A percentile compares a stretch with the other conserved stretches of the same genome.
Conservation (phyloP, 768 basidiomycete species). For the Calocybe gangraenosa region DNA sequence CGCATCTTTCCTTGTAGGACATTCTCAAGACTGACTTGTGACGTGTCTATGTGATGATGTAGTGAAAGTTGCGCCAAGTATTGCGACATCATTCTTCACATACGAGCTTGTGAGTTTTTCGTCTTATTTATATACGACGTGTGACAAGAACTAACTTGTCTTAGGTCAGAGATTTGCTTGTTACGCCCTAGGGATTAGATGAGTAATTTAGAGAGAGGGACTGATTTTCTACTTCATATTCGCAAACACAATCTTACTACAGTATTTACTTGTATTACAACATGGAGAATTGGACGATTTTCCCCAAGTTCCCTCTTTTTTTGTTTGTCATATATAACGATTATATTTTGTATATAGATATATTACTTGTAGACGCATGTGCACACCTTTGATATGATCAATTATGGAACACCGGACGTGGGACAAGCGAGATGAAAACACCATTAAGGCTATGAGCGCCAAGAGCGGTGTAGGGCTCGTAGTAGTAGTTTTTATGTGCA, state of each 20-base stretch:
- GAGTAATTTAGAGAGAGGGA: slow-evolving; percentile 13
- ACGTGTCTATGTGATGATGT: slow-evolving; percentile 10
- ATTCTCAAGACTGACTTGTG: background rate
- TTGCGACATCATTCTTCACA: slow-evolving; percentile 82
- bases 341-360: too few relatives aligned
- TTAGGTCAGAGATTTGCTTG: slow-evolving; percentile 30
- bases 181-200: slow-evolving; percentile 21
- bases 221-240: slow-evolving; percentile 4
- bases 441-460: background rate
- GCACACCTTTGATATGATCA: too few relatives aligned
- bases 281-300: too few relatives aligned
- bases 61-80: slow-evolving; percentile 92
- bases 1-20: slow-evolving; percentile 1
- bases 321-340: too few relatives aligned
- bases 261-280: background rate
- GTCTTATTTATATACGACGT: background rate
- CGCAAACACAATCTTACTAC: slow-evolving; percentile 4
- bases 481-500: background rate
- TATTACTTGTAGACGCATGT: too few relatives aligned
- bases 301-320: too few relatives aligned
- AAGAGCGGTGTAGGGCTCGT: too few relatives aligned
- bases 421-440: too few relatives aligned
- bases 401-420: too few relatives aligned
- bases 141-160: slow-evolving; percentile 7
- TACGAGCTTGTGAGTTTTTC: slow-evolving; percentile 56